Percentiles rank a stretch among this genome's conserved stretches.
These are phyloP conservation scores for Exophiala xenobiotica DNA, from an alignment of 2,329 filamentous ascomycete species.

Conservation along the genomic window DNA sequence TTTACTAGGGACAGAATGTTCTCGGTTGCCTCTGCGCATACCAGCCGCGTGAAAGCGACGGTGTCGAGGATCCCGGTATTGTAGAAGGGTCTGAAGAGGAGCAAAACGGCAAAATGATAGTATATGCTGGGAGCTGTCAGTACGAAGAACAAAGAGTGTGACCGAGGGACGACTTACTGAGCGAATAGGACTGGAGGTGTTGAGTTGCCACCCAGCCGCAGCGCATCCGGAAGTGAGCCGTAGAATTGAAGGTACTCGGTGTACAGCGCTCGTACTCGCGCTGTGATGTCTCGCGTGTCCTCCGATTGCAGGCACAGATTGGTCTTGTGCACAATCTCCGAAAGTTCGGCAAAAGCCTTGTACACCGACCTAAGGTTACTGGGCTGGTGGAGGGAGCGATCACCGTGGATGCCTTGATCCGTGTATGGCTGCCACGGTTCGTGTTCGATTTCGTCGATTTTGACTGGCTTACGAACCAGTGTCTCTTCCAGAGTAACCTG, in stretches of 20 bases:
- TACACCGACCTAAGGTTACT: slow-evolving; percentile 9
- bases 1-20: slow-evolving; percentile 6
- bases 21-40: slow-evolving; percentile 5
- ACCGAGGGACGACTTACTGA: slow-evolving; percentile 1
- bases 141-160: neutral
- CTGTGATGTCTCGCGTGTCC: neutral
- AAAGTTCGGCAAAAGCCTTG: slow-evolving; percentile 5
- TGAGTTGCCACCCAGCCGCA: slow-evolving; percentile 9
- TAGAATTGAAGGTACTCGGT: slow-evolving; percentile 11
- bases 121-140: slow-evolving; percentile 7
- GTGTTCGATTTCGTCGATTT: slow-evolving; percentile 9
- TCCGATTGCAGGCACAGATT: slow-evolving; percentile 1
- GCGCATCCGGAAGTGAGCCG: slow-evolving; percentile 3
- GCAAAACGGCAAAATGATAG: slow-evolving; percentile 5
- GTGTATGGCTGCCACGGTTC: slow-evolving; percentile 6
- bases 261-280: neutral
- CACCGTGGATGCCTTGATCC: neutral
- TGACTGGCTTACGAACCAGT: slow-evolving; percentile 2
- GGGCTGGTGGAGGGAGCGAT: neutral
- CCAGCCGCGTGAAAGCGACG: neutral
- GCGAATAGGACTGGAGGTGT: slow-evolving; percentile 8
- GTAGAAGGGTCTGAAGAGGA: slow-evolving; percentile 6
- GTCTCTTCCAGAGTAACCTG: slow-evolving; percentile 3
- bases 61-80: neutral
- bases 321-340: slow-evolving; percentile 5